These are phyloP conservation scores for Xylaria scruposa DNA, from an alignment of 495 filamentous ascomycete genomes.

Conservation along the genomic window DNA sequence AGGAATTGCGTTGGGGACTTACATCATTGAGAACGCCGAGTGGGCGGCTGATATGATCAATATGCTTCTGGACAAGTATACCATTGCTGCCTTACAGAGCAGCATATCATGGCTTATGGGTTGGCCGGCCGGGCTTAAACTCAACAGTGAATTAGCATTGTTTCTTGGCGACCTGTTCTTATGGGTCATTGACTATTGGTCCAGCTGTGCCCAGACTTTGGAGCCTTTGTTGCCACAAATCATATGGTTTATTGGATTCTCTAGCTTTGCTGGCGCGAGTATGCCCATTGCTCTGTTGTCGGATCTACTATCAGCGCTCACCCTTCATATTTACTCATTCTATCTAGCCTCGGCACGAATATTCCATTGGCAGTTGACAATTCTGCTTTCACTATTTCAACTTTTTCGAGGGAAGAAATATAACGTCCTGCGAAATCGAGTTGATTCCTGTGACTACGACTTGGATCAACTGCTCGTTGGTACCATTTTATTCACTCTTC, in stretches of 20 bases:
- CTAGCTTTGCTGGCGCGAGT: conserved; percentile 92
- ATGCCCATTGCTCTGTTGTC: conserved; percentile 98
- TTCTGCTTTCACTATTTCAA: conserved; percentile 95
- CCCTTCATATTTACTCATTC: conserved; percentile 96
- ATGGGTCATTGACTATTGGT: conserved; percentile 99
- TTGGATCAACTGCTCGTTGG: conserved; percentile 96
- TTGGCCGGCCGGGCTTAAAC: conserved; percentile 96
- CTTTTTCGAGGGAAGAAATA: conserved; percentile 97
- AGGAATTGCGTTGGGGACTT: conserved; percentile 92
- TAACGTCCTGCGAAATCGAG: conserved; percentile 95
- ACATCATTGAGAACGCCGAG: conserved; percentile 92
- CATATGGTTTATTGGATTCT: conserved; percentile 92
- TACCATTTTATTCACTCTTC: conserved; percentile 93
- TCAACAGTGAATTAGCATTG: conserved; percentile 91
- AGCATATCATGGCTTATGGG: conserved; percentile 97
- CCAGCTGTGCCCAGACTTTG: conserved; percentile 76
- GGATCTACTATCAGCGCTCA: conserved; percentile 89
- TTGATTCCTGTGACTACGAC: conserved; percentile 98
- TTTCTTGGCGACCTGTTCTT: conserved; percentile 95
- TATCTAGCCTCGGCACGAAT: conserved; percentile 96
- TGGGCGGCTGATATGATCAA: conserved; percentile 87
- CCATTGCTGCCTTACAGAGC: conserved; percentile 83
- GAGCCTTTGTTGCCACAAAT: conserved; percentile 81
- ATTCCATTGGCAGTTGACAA: conserved; percentile 97
- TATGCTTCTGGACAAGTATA: conserved; percentile 77